phyloP scores from a whole-genome alignment of 768 basidiomycete genomes.

The Xerocomus spinulosus region DNA sequence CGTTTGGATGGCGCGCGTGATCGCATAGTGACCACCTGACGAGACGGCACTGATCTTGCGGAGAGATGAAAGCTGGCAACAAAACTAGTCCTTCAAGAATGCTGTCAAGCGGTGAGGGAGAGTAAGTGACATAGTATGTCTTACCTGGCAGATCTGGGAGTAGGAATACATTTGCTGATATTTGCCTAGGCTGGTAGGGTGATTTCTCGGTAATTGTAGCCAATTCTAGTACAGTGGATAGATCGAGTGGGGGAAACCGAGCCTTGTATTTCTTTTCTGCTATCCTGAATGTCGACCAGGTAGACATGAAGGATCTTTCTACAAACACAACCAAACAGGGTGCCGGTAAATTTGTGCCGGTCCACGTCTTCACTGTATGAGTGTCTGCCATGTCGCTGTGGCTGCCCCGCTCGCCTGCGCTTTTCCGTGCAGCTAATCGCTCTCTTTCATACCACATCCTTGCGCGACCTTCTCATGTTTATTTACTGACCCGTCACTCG shows the following conservation, averaged over 20 bases:
- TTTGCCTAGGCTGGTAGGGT: slow-evolving; percentile 1
- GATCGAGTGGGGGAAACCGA: slow-evolving; percentile 71
- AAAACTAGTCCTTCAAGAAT: slow-evolving; percentile 70
- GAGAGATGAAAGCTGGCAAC: slow-evolving; percentile 68
- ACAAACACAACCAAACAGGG: slow-evolving; percentile 28
- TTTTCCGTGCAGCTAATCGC: slow-evolving; percentile 36
- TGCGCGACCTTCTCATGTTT: slow-evolving; percentile 11
- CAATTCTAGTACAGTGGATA: slow-evolving; percentile 65
- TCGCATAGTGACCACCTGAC: slow-evolving; percentile 68
- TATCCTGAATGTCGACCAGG: slow-evolving; percentile 73
- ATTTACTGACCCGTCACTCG: slow-evolving; percentile 32
- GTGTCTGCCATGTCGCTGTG: slow-evolving; percentile 64
- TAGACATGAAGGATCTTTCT: slow-evolving; percentile 42
- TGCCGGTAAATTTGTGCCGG: slow-evolving; percentile 4
- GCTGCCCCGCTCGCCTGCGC: slow-evolving; percentile 54
- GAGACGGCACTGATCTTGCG: slow-evolving; percentile 59
- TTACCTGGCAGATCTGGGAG: slow-evolving; percentile 40
- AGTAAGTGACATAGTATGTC: neutral
- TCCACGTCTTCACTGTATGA: neutral
- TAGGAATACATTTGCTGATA: slow-evolving; percentile 1
- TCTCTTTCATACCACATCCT: too few relatives aligned
- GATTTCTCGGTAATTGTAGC: slow-evolving; percentile 33
- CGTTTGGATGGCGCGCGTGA: slow-evolving; percentile 77
- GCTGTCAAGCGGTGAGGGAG: too few relatives aligned
- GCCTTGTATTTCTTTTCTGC: slow-evolving; percentile 81